phyloP scores from a whole-genome alignment of 1,284 basidiomycete species.

The Marasmius tenuissimus region DNA sequence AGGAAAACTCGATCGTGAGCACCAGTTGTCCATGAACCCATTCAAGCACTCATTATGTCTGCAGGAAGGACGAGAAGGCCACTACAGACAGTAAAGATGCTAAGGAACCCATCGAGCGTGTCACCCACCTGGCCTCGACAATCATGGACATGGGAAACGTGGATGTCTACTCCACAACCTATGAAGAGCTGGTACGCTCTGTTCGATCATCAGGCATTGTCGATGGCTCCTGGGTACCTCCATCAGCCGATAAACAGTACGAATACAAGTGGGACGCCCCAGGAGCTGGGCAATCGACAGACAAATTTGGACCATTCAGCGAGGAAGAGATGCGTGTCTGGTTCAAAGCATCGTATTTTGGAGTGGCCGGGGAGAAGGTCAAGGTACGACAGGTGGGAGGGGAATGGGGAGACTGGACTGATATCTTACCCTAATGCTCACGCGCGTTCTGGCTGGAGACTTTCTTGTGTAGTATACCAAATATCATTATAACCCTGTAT shows the following conservation, averaged over 20 bases:
- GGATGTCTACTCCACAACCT: constrained; percentile 82
- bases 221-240: constrained; percentile 68
- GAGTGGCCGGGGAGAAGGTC: constrained; percentile 69
- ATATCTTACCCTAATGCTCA: constrained; percentile 46
- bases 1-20: constrained; percentile 41
- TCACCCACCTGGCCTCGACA: constrained; percentile 81
- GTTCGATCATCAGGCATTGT: constrained; percentile 73
- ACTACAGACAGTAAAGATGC: constrained; percentile 42
- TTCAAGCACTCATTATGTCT: constrained; percentile 9
- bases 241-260: constrained; percentile 72
- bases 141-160: constrained; percentile 81
- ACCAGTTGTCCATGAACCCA: constrained; percentile 3
- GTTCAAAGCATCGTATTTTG: constrained; percentile 78
- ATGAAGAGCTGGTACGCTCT: constrained; percentile 77
- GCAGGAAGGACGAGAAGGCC: constrained; percentile 30
- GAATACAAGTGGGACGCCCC: constrained; percentile 77
- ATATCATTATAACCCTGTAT: constrained; percentile 8
- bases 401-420: constrained; percentile 74
- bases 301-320: constrained; percentile 74
- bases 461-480: not conserved
- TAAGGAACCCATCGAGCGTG: constrained; percentile 59
- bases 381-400: constrained; percentile 60
- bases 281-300: constrained; percentile 44
- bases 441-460: constrained; percentile 5
- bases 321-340: constrained; percentile 76